Evolutionary conservation across 2,329 filamentous ascomycete species (phyloP).

Genomic region (Pestalotiopsis sp.): DNA sequence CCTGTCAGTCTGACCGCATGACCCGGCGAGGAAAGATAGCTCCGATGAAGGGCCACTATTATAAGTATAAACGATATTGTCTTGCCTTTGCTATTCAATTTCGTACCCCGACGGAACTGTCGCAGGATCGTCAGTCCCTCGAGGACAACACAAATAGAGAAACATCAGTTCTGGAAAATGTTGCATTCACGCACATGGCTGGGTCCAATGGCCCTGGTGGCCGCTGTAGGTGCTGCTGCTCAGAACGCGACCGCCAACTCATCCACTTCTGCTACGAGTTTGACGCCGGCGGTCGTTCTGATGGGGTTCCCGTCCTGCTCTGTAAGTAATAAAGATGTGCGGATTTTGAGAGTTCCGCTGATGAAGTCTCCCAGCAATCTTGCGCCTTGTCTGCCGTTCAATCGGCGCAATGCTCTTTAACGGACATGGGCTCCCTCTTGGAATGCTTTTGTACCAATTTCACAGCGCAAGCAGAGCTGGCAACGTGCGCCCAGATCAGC

Average conservation of each 20-base stretch:
- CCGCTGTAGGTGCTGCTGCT: not conserved
- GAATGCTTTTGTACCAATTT: constrained; percentile 7
- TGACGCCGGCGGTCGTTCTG: not conserved
- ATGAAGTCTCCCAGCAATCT: not conserved
- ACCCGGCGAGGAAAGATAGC: not conserved
- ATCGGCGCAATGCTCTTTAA: not conserved
- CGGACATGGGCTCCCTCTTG: not conserved
- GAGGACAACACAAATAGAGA: not conserved
- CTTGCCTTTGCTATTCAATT: not conserved
- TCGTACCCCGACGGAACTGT: not conserved
- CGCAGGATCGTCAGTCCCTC: not conserved
- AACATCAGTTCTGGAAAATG: not conserved
- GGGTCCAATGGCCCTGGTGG: not conserved
- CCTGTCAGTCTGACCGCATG: not conserved
- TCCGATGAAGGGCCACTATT: not conserved
- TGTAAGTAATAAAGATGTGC: not conserved
- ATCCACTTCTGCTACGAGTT: not conserved
- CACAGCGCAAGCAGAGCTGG: not conserved
- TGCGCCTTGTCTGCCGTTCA: constrained; percentile 1
- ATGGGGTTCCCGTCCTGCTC: not conserved
- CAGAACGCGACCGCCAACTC: not conserved
- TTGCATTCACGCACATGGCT: not conserved
- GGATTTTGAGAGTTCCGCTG: not conserved
- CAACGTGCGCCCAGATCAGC: not conserved
- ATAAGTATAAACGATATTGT: not conserved